Evolutionary conservation across 345 rosid species (phyloP).

Genomic region (Gossypium ekmanianum): DNA sequence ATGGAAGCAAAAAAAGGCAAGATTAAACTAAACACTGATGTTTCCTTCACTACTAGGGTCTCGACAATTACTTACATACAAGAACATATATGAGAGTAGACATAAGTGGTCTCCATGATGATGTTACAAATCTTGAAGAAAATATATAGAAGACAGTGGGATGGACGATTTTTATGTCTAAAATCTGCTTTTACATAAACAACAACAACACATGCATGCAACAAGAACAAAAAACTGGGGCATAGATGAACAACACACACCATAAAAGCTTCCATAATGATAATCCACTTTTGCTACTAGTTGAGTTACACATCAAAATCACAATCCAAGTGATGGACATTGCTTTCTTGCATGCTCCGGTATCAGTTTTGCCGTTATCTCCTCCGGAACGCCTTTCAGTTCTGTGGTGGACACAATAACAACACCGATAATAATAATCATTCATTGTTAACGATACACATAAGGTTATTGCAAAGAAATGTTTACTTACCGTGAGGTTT

Average conservation of each 20-base stretch:
- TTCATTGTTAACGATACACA: background rate
- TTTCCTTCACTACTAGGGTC: background rate
- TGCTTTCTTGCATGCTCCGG: constrained; percentile 90
- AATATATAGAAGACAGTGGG: background rate
- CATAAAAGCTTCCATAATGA: constrained; percentile 29
- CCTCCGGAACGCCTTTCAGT: constrained; percentile 71
- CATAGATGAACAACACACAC: constrained; percentile 5
- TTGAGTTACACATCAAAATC: constrained; percentile 34
- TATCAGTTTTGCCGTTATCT: constrained; percentile 65
- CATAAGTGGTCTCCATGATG: background rate
- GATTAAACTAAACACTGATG: background rate
- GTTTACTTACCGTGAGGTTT: constrained; percentile 64
- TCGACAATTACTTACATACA: background rate
- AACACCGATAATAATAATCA: background rate
- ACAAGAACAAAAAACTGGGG: constrained; percentile 17
- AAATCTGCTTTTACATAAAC: background rate
- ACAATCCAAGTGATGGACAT: constrained; percentile 65
- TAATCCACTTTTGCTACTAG: constrained; percentile 10
- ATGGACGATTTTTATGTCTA: background rate
- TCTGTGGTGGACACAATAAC: constrained; percentile 43
- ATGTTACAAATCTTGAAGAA: background rate
- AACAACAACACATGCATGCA: background rate
- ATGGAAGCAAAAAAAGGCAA: background rate
- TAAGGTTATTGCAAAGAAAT: background rate
- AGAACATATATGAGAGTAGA: background rate